Percentiles rank a stretch among this genome's conserved stretches.
Conservation (phyloP, 768 basidiomycete genomes). For the Galerina marginata region DNA sequence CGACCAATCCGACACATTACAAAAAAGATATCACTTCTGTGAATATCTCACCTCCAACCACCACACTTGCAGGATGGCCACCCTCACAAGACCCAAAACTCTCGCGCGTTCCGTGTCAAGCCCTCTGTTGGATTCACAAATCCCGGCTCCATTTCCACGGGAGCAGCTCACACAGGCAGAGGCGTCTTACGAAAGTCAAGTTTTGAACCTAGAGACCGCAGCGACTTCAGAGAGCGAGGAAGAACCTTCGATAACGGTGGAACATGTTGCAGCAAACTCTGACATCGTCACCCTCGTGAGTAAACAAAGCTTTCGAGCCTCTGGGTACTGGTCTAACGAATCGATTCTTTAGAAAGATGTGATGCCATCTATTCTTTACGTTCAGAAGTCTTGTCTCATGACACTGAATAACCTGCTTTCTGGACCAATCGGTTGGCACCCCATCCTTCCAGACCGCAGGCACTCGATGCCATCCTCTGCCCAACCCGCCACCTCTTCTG, state of each 20-base stretch:
- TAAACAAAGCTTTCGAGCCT: conserved; percentile 8
- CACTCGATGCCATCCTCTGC: conserved; percentile 63
- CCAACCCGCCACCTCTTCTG: conserved; percentile 32
- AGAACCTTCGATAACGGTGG: conserved; percentile 18
- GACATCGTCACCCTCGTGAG: conserved; percentile 27
- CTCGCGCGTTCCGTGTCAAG: conserved; percentile 27
- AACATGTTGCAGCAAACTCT: conserved; percentile 8
- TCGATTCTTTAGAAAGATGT: conserved; percentile 54
- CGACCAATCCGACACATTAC: background rate
- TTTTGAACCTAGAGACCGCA: conserved; percentile 5
- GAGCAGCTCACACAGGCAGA: conserved; percentile 33
- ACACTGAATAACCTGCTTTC: conserved; percentile 75
- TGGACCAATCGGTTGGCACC: conserved; percentile 51
- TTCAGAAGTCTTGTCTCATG: conserved; percentile 77
- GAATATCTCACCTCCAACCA: background rate
- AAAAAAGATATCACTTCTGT: background rate
- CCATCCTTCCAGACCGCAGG: conserved; percentile 63
- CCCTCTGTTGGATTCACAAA: conserved; percentile 30
- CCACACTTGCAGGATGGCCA: conserved; percentile 37
- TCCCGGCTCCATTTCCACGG: conserved; percentile 48
- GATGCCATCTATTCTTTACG: conserved; percentile 72
- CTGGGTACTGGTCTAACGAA: conserved; percentile 7
- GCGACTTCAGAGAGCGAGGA: conserved; percentile 9
- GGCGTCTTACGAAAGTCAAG: conserved; percentile 3
- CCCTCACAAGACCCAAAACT: conserved; percentile 41